Conservation (phyloP, 768 basidiomycete species). For the Rhodocollybia butyracea region DNA sequence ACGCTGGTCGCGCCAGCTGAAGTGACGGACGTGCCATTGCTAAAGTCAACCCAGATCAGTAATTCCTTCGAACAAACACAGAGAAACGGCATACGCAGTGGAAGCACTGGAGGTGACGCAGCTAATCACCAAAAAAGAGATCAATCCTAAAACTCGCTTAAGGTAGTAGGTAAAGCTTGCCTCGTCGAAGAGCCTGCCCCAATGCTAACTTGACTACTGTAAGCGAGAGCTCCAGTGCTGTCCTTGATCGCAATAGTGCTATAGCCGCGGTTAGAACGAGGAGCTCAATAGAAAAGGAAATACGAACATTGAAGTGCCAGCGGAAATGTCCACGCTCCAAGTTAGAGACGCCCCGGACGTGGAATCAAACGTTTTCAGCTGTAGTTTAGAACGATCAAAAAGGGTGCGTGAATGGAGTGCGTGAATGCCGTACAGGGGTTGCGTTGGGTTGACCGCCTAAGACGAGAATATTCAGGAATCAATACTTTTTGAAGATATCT, state of each 20-base stretch:
- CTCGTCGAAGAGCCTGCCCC: conserved; percentile 29
- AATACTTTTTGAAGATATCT: not conserved
- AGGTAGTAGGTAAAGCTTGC: conserved; percentile 21
- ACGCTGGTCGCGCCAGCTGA: too few relatives aligned
- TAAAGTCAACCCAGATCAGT: too few relatives aligned
- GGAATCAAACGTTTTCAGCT: conserved; percentile 55
- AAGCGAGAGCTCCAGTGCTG: conserved; percentile 48
- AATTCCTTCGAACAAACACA: not conserved
- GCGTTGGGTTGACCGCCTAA: conserved; percentile 53
- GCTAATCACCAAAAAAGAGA: conserved; percentile 3
- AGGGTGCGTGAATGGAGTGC: conserved; percentile 7
- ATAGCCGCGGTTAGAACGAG: conserved; percentile 7
- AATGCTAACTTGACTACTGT: conserved; percentile 49
- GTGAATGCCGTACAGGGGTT: conserved; percentile 43
- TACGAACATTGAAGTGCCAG: conserved; percentile 47
- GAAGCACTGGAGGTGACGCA: conserved; percentile 1
- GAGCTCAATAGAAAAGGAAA: not conserved
- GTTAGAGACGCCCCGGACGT: conserved; percentile 42
- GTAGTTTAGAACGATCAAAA: not conserved
- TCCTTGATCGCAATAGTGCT: conserved; percentile 63
- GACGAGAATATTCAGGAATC: not conserved
- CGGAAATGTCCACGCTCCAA: conserved; percentile 51
- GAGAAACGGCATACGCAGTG: not conserved
- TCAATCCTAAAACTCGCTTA: not conserved
- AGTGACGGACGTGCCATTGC: too few relatives aligned